A percentile compares a stretch with the other conserved stretches of the same genome.
Conservation (phyloP, 1,284 basidiomycete genomes). For the Puccinia coronata region DNA sequence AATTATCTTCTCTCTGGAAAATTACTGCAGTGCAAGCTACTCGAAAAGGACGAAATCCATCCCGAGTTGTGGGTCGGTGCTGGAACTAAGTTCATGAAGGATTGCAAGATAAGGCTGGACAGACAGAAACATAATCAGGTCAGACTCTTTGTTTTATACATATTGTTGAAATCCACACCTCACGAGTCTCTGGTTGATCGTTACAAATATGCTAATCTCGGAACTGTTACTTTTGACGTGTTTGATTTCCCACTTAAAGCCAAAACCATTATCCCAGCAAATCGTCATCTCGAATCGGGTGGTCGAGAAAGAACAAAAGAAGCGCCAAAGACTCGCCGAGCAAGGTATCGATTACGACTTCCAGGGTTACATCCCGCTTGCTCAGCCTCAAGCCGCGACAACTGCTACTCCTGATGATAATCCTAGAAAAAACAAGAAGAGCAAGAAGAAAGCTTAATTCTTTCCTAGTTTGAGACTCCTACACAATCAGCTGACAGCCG, state of each 20-base stretch:
- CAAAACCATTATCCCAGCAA: constrained; percentile 73
- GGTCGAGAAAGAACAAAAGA: constrained; percentile 73
- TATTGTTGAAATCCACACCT: constrained; percentile 5
- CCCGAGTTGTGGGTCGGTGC: constrained; percentile 95
- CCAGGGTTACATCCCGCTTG: constrained; percentile 62
- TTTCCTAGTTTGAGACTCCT: neutral
- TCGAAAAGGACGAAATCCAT: constrained; percentile 84
- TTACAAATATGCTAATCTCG: neutral
- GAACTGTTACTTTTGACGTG: constrained; percentile 19
- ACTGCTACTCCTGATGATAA: neutral
- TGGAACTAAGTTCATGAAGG: constrained; percentile 79
- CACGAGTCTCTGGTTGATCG: constrained; percentile 4
- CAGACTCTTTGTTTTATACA: constrained; percentile 48
- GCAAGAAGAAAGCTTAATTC: constrained; percentile 3
- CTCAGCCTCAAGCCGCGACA: neutral
- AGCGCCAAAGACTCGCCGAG: constrained; percentile 75
- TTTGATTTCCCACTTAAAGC: constrained; percentile 61
- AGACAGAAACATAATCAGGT: constrained; percentile 80
- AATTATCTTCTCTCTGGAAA: constrained; percentile 96
- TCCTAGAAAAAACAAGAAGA: constrained; percentile 5
- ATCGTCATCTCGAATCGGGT: constrained; percentile 70
- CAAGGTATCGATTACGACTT: constrained; percentile 89
- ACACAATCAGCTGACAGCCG: no score
- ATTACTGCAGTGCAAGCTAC: constrained; percentile 81
- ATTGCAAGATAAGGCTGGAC: constrained; percentile 74